Evolutionary conservation across 2,329 filamentous ascomycete genomes (phyloP).

Genomic region (Aspergillus alliaceus): DNA sequence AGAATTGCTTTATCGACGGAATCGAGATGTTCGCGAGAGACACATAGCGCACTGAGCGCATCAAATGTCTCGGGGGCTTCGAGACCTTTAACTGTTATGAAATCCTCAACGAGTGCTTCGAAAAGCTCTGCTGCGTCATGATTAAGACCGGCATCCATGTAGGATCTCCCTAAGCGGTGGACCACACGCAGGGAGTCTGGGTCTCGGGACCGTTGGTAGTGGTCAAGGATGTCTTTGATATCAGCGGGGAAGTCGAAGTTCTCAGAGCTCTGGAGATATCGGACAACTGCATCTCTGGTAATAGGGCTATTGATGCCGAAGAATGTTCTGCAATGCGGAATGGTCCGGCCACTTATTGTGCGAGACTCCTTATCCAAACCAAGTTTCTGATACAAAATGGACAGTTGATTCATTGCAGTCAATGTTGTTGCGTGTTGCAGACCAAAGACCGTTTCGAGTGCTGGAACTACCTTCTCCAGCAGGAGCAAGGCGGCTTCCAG

Average conservation of each 20-base stretch:
- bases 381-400: conserved; percentile 31
- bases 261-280: conserved; percentile 26
- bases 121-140: conserved; percentile 29
- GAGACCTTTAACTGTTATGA: conserved; percentile 22
- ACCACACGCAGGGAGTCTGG: conserved; percentile 27
- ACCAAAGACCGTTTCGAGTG: conserved; percentile 31
- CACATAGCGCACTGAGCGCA: conserved; percentile 30
- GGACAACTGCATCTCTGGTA: conserved; percentile 25
- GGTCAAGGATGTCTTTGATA: conserved; percentile 26
- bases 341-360: conserved; percentile 21
- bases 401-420: conserved; percentile 31
- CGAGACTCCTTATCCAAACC: conserved; percentile 27
- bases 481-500: conserved; percentile 28
- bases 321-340: conserved; percentile 27
- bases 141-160: conserved; percentile 30
- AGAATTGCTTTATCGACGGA: conserved; percentile 29
- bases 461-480: conserved; percentile 29
- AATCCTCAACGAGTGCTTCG: conserved; percentile 27
- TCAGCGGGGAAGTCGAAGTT: conserved; percentile 32
- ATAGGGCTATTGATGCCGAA: conserved; percentile 24
- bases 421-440: conserved; percentile 29
- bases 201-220: conserved; percentile 25
- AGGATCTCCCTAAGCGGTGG: conserved; percentile 26
- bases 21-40: conserved; percentile 29
- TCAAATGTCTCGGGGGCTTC: conserved; percentile 30